Evolutionary conservation across 2,329 filamentous ascomycete species (phyloP).

Genomic region (Ophiostoma piceae): DNA sequence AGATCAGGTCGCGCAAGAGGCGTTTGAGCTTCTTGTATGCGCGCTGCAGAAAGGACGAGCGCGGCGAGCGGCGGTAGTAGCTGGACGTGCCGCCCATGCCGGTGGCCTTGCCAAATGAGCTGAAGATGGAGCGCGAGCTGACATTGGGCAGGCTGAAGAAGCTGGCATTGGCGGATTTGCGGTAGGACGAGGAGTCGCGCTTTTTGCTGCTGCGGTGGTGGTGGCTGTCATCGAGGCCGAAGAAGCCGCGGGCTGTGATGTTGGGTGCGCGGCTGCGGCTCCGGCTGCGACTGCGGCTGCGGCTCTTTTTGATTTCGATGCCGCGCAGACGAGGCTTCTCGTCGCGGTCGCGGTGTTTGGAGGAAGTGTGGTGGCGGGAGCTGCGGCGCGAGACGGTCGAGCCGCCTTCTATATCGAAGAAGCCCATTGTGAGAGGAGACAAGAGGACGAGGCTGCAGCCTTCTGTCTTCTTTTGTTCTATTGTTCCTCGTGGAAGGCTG

Average conservation of each 20-base stretch:
- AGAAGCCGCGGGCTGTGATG: constrained; percentile 21
- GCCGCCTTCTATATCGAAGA: constrained; percentile 34
- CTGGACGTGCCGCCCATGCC: constrained; percentile 36
- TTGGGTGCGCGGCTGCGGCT: constrained; percentile 33
- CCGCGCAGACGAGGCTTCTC: constrained; percentile 19
- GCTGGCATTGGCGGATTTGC: constrained; percentile 31
- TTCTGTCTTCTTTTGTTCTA: too few species aligned
- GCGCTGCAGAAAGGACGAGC: constrained; percentile 69
- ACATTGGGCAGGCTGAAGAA: constrained; percentile 36
- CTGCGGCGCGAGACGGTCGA: constrained; percentile 29
- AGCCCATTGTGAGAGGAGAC: constrained; percentile 30
- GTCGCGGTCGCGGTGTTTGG: constrained; percentile 29
- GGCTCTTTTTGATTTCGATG: constrained; percentile 36
- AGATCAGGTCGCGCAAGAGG: constrained; percentile 71
- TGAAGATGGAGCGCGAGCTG: constrained; percentile 35
- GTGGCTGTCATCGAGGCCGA: constrained; percentile 31
- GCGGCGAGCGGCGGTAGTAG: constrained; percentile 76
- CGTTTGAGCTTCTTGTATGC: constrained; percentile 70
- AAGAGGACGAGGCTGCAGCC: not conserved
- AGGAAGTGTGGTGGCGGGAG: constrained; percentile 27
- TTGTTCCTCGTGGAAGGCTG: not conserved
- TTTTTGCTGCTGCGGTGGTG: constrained; percentile 35
- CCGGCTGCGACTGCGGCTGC: constrained; percentile 31
- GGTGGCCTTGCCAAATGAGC: constrained; percentile 30
- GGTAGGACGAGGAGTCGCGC: constrained; percentile 14